Conservation (phyloP, 2,329 filamentous ascomycete genomes). For the Metarhizium rileyi region DNA sequence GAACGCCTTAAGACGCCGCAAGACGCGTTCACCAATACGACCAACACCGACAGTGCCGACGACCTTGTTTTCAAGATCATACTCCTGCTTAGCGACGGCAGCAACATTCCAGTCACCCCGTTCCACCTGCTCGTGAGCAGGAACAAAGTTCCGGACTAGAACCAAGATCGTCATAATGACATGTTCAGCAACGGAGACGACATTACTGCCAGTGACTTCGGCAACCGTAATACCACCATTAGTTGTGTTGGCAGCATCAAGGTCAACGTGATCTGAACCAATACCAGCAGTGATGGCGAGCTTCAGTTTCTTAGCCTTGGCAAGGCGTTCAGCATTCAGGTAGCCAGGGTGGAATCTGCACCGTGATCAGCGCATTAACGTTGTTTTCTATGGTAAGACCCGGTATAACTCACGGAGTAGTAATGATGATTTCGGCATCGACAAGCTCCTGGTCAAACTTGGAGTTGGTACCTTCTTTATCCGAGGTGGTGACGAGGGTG, state of each 20-base stretch:
- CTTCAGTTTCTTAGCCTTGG: conserved; percentile 98
- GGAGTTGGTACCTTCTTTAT: conserved; percentile 92
- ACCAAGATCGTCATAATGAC: conserved; percentile 97
- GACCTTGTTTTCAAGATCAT: conserved; percentile 92
- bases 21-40: conserved; percentile 95
- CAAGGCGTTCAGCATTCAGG: conserved; percentile 89
- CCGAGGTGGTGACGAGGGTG: conserved; percentile 91
- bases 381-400: neutral
- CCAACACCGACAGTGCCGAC: conserved; percentile 96
- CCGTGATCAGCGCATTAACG: neutral
- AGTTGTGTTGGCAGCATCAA: conserved; percentile 94
- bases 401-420: conserved; percentile 62
- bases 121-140: conserved; percentile 88
- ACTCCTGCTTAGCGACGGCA: conserved; percentile 95
- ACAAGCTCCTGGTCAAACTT: conserved; percentile 92
- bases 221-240: conserved; percentile 96
- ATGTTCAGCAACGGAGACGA: conserved; percentile 97
- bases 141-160: conserved; percentile 96
- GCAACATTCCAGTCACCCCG: conserved; percentile 92
- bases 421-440: conserved; percentile 98
- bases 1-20: conserved; percentile 91
- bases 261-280: conserved; percentile 95
- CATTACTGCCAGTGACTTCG: conserved; percentile 96
- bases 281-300: conserved; percentile 95
- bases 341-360: conserved; percentile 93